These are phyloP conservation scores for Podospora sp. DNA, from an alignment of 495 filamentous ascomycete species.

Conservation along the genomic window DNA sequence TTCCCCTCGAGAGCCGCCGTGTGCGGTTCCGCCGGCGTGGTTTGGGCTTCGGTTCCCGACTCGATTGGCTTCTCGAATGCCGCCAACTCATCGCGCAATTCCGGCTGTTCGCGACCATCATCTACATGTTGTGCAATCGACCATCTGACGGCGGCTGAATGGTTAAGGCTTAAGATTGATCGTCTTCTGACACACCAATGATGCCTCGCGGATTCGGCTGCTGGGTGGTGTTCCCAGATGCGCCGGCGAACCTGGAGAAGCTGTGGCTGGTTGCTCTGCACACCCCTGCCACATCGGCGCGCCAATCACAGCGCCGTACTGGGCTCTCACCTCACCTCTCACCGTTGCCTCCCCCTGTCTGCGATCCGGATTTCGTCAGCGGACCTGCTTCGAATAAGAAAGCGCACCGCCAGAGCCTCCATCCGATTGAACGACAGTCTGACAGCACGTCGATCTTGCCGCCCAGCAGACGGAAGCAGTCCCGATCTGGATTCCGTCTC, in stretches of 20 bases:
- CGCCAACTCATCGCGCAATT: slow-evolving; percentile 21
- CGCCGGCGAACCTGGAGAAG: background rate
- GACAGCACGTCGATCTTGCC: slow-evolving; percentile 6
- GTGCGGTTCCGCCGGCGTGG: slow-evolving; percentile 8
- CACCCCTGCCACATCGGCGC: background rate
- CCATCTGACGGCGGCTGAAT: slow-evolving; percentile 23
- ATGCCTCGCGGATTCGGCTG: slow-evolving; percentile 18
- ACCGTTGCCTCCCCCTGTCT: slow-evolving; percentile 12
- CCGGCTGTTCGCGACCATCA: slow-evolving; percentile 26
- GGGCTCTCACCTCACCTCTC: slow-evolving; percentile 5
- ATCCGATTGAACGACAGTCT: slow-evolving; percentile 12
- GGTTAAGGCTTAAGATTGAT: slow-evolving; percentile 27
- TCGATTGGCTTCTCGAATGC: slow-evolving; percentile 18
- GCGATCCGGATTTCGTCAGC: slow-evolving; percentile 16
- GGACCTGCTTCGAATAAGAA: slow-evolving; percentile 15
- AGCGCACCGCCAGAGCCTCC: slow-evolving; percentile 2
- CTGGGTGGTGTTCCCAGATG: background rate
- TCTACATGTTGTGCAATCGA: slow-evolving; percentile 16
- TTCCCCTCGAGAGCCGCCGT: slow-evolving; percentile 20
- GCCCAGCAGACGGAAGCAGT: slow-evolving; percentile 4
- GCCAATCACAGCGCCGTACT: slow-evolving; percentile 4
- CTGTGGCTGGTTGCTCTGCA: slow-evolving; percentile 8
- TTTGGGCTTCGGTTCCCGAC: slow-evolving; percentile 1
- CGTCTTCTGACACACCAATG: slow-evolving; percentile 28
- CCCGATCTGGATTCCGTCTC: background rate